Base-by-base conservation (phyloP, 1,139 yeast genomes). In the Pichia sp. region DNA sequence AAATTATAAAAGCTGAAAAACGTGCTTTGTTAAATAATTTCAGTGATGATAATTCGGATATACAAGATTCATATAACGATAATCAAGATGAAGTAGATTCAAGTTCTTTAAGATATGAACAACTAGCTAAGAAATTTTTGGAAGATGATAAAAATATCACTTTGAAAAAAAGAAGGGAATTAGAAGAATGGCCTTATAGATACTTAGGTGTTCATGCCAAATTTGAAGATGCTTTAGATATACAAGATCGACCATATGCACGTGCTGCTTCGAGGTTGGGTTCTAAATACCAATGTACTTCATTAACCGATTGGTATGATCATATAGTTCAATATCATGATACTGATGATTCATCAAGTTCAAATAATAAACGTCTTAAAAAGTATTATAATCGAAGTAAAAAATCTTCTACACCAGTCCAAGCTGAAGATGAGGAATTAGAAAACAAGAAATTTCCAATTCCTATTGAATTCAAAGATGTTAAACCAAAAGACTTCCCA, bases 261-360 rank as follows among this genome's bases (percentile, higher is more conserved):
- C 66, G 94, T 47, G 94, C 94, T 0, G 82, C 85, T 2, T 84
- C 95, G 0, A 66, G 95, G 48, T 60, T 87, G 12, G 96, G 95
- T 0, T 66, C 85, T 3, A 80, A 77, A 50, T 84, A 83, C 57
- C 96, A 87, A 62, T 82, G 82, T 9, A 70, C 78, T 0, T 71
- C 72, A 30, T 73, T 87, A 11, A 77, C 80, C 0, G 90, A 82
- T 30, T 86, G 80, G 79, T 72, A 70, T 20, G 86, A 74, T 30
- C 81, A 78, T 47, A 82, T 78, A 0, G 78, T 86, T 2, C 74
- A 73, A n/a, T 86, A 84, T 58, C 84, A 81, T 59, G 90, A 82
- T 51, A 47, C 59, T 2, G 55, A 38, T 47, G 35, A 32, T 5
- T 33, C 35, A n/a, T 40, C 45, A 6, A 37, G 32, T 26, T 30